Percentiles rank a stretch among this genome's conserved stretches.
Evolutionary conservation across 1,139 yeast species (phyloP).

Genomic region (Keqinozyma sinolaborantium): DNA sequence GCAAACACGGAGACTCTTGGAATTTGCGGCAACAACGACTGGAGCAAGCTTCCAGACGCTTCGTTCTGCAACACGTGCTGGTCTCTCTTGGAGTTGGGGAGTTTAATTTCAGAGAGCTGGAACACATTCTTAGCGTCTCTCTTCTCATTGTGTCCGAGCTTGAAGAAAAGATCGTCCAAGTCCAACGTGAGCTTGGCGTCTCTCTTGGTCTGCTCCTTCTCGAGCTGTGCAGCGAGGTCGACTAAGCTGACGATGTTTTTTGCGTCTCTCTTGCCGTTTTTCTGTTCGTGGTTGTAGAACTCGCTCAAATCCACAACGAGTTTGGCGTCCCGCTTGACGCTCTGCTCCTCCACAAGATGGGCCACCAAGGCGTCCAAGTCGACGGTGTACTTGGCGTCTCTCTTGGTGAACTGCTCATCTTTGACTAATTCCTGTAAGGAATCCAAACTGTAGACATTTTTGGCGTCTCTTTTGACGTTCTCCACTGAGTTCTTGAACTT

Average conservation of each 20-base stretch:
- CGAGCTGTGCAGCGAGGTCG: slow-evolving; percentile 6
- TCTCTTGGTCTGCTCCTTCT: slow-evolving; percentile 9
- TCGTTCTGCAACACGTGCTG: slow-evolving; percentile 6
- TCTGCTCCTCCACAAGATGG: slow-evolving; percentile 7
- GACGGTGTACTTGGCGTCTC: slow-evolving; percentile 20
- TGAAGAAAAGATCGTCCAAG: slow-evolving; percentile 5
- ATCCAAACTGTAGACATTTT: slow-evolving; percentile 16
- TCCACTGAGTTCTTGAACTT: slow-evolving; percentile 8
- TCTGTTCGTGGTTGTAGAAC: neutral
- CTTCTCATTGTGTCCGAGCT: slow-evolving; percentile 4
- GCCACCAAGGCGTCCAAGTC: slow-evolving; percentile 12
- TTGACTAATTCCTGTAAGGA: slow-evolving; percentile 2
- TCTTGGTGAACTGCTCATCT: slow-evolving; percentile 6
- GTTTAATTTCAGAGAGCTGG: slow-evolving; percentile 11
- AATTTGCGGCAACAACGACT: slow-evolving; percentile 36
- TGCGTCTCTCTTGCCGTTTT: slow-evolving; percentile 16
- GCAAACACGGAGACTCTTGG: slow-evolving; percentile 48
- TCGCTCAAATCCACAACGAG: slow-evolving; percentile 14
- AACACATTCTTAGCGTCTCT: slow-evolving; percentile 8
- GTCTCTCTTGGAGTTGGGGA: slow-evolving; percentile 7
- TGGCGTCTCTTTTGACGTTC: slow-evolving; percentile 16
- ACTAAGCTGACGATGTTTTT: slow-evolving; percentile 19
- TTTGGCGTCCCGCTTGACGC: slow-evolving; percentile 17
- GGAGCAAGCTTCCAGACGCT: slow-evolving; percentile 6
- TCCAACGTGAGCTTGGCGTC: slow-evolving; percentile 17